These are phyloP conservation scores for Auricularia sp. DNA, from an alignment of 768 basidiomycete genomes.

Conservation along the genomic window DNA sequence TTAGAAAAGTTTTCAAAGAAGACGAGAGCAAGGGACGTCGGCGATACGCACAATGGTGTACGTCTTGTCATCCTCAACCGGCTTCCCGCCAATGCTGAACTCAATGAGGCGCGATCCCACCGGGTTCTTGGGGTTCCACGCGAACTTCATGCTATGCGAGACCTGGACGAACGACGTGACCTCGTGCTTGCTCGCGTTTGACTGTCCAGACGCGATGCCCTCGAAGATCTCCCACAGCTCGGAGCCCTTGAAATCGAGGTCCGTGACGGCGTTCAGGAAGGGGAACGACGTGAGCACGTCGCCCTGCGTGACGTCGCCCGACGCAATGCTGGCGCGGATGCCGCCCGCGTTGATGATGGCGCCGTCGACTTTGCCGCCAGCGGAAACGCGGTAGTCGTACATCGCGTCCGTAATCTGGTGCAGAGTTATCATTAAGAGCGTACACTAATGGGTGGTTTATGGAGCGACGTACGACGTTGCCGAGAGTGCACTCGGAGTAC, in stretches of 20 bases:
- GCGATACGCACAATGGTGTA: slow-evolving; percentile 13
- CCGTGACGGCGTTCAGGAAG: slow-evolving; percentile 33
- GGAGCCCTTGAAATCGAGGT: slow-evolving; percentile 31
- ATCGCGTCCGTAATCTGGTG: slow-evolving; percentile 29
- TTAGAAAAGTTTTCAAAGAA: neutral
- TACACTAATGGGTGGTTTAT: too few species aligned
- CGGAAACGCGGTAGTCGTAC: slow-evolving; percentile 25
- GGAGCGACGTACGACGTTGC: slow-evolving; percentile 20
- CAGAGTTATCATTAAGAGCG: too few species aligned
- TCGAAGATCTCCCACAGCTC: slow-evolving; percentile 36
- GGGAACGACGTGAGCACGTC: slow-evolving; percentile 34
- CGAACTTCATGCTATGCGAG: slow-evolving; percentile 16
- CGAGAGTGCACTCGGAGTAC: slow-evolving; percentile 33
- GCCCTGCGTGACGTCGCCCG: slow-evolving; percentile 32
- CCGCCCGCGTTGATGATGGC: slow-evolving; percentile 35
- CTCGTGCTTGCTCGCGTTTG: slow-evolving; percentile 18
- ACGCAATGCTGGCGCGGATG: slow-evolving; percentile 31
- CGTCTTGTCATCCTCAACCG: slow-evolving; percentile 11
- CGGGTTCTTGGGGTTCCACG: slow-evolving; percentile 15
- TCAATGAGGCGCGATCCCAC: slow-evolving; percentile 15
- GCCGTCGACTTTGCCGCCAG: slow-evolving; percentile 21
- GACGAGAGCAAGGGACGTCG: too few species aligned
- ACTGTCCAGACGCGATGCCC: slow-evolving; percentile 27
- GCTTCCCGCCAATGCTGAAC: slow-evolving; percentile 10
- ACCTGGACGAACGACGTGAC: slow-evolving; percentile 37